Base-by-base conservation (phyloP, 345 rosid genomes). In the Nephelium lappaceum region DNA sequence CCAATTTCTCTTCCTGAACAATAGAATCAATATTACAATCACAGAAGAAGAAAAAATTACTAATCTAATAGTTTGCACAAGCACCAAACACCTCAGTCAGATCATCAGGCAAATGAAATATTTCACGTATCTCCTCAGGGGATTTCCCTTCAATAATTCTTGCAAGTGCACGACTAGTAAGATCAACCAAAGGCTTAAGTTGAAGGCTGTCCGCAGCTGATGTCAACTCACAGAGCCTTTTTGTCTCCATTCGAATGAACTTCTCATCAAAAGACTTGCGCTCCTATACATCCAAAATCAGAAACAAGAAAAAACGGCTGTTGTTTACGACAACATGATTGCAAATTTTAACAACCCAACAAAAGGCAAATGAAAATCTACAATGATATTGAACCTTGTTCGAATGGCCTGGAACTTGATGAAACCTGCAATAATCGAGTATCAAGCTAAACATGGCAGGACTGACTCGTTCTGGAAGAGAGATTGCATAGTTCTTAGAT, bases 181-280 rank as follows among this genome's bases (percentile, higher is more conserved):
- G 93, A 89, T 95, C 97, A 84, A 93, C 97, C 88, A 95, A 80
- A 78, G 94, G 97, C 84, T 89, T 90, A 79, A 95, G 82, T 85
- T 93, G 95, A 80, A 95, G 95, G 88, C 97, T 91, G 80, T 90
- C 97, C 55, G 97, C 97, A 63, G 98, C 98, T 75, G 97, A 90
- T 81, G 93, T 92, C 91, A 95, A 82, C 84, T 93, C 98, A 81
- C 98, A 92, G 9, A 95, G 88, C 86, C 86, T 92, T 79, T 89
- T 92, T 65, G 94, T 91, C 81, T 91, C 94, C 98, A 95, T 92
- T 61, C 98, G 88, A 79, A 92, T 88, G 73, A 93, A 95, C 84
- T 83, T 93, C 81, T 93, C 97, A 78, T 95, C 97, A 84, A 86
- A 95, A 74, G 83, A 81, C 79, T 92, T 95, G 71, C 91, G 89